Evolutionary conservation across 208 protist species (phyloP).

Genomic region (Novymonas esmeraldas): DNA sequence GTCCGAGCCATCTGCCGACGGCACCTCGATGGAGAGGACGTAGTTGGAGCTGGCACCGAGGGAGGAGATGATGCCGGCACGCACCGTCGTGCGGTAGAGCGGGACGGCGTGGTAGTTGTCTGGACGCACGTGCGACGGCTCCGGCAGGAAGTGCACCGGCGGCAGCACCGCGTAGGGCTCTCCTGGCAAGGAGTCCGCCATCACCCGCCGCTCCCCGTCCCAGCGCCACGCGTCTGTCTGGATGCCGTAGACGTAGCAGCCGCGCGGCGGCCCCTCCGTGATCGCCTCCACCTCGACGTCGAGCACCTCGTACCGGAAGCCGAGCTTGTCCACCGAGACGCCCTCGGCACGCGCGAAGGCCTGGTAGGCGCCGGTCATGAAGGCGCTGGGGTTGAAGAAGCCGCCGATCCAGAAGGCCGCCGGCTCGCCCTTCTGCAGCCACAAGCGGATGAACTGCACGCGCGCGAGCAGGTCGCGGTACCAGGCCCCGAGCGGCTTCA

Average conservation of each 20-base stretch:
- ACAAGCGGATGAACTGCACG: constrained; percentile 94
- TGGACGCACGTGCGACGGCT: constrained; percentile 87
- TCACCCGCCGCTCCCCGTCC: constrained; percentile 70
- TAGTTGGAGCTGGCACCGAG: constrained; percentile 97
- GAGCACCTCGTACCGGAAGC: constrained; percentile 93
- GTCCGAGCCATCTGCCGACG: constrained; percentile 80
- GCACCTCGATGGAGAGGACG: constrained; percentile 90
- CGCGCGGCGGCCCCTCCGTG: constrained; percentile 70
- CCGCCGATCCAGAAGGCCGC: constrained; percentile 95
- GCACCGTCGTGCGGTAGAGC: constrained; percentile 95
- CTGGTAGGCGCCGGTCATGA: constrained; percentile 98
- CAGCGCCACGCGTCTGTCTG: constrained; percentile 97
- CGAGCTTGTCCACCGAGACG: constrained; percentile 97
- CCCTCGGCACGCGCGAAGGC: constrained; percentile 94
- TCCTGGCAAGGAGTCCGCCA: constrained; percentile 91
- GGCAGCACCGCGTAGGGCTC: constrained; percentile 92
- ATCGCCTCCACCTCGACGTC: constrained; percentile 57
- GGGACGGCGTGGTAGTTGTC: constrained; percentile 82
- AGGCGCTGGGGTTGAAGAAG: constrained; percentile 99
- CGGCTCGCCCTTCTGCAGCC: constrained; percentile 94
- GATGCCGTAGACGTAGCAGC: constrained; percentile 97
- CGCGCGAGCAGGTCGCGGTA: constrained; percentile 95
- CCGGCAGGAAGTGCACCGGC: constrained; percentile 95
- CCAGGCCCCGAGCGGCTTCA: constrained; percentile 97
- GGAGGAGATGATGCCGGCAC: constrained; percentile 95